Base-by-base conservation (phyloP, 495 filamentous ascomycete genomes). In the Tuber borchii region DNA sequence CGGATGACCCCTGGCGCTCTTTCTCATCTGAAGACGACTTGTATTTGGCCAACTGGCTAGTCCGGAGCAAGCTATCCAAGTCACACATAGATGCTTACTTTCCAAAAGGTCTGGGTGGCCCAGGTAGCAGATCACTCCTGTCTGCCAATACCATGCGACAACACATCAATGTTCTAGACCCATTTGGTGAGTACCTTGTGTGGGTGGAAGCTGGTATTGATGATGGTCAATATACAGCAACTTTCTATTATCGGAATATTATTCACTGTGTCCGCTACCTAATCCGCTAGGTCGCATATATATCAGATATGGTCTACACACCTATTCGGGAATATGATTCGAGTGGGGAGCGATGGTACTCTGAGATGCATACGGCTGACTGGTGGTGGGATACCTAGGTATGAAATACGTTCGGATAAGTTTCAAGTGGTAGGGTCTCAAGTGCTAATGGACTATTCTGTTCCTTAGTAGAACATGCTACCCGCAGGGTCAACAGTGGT, bases 361-460 rank as follows among this genome's bases (percentile, higher is more conserved):
- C 22, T 1, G 71, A 73, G 43, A 42, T 76, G 5, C 71, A 76
- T 70, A 76, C 71, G 2, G 56, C 42, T 8, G 43, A 76, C 42
- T 76, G 71, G 71, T 76, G 56, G 75, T 73, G 71, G 75, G 43
- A 76, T 8, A 16, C 37, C 1, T 44, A 73, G 71, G 46, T 51
- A 51, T 22, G 5, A 22, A n/a, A n/a, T n/a, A n/a, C n/a, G n/a
- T n/a, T n/a, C n/a, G n/a, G 7, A 51, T 51, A 0, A 22, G 46
- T 22, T 45, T 45, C 44, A 16, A 1, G 44, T 4, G 2, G 44
- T 17, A 14, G 44, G 17, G 12, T 17, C 17, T 45, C 44, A 45
- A 45, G 17, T 16, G 17, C 44, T 45, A 45, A 45, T 9, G 10
- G 44, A 0, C 9, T 7, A 42, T 10, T 42, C 12, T 0, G 17